Evolutionary conservation across 352 stramenopile species (phyloP).

Genomic region (Pythium aphanidermatum): DNA sequence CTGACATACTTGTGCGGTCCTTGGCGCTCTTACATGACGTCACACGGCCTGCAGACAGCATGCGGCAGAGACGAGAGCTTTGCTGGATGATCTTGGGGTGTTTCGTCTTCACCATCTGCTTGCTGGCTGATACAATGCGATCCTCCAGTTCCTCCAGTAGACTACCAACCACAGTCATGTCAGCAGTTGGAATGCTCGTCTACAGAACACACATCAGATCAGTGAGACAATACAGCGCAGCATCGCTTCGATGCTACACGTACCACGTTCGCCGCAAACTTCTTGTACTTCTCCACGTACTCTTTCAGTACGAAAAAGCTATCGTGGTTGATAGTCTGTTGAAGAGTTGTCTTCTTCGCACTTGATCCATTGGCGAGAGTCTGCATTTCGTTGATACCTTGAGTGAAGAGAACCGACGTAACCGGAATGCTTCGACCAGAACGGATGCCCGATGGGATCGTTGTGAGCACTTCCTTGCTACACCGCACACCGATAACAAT

Average conservation of each 20-base stretch:
- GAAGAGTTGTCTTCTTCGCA: conserved; percentile 79
- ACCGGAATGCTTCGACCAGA: conserved; percentile 52
- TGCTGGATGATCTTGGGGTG: conserved; percentile 79
- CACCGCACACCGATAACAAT: conserved; percentile 60
- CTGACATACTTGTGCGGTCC: conserved; percentile 97
- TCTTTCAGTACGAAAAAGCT: conserved; percentile 75
- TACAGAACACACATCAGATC: conserved; percentile 55
- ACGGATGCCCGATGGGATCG: conserved; percentile 42
- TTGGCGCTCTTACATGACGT: conserved; percentile 98
- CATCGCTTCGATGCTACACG: conserved; percentile 13
- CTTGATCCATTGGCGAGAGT: conserved; percentile 91
- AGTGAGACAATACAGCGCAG: conserved; percentile 21
- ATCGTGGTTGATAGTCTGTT: conserved; percentile 88
- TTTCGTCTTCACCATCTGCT: conserved; percentile 84
- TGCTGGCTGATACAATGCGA: conserved; percentile 65
- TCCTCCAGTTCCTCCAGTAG: no score
- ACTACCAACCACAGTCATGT: no score
- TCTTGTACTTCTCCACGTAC: conserved; percentile 38
- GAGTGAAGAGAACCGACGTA: conserved; percentile 81
- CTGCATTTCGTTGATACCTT: conserved; percentile 95
- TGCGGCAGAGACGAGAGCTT: conserved; percentile 69
- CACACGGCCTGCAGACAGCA: conserved; percentile 88
- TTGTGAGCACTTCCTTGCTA: conserved; percentile 26
- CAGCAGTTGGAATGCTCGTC: no score
- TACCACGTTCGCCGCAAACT: conserved; percentile 8